Base-by-base conservation (phyloP, 306 rosid species). In the Cyamopsis tetragonoloba region DNA sequence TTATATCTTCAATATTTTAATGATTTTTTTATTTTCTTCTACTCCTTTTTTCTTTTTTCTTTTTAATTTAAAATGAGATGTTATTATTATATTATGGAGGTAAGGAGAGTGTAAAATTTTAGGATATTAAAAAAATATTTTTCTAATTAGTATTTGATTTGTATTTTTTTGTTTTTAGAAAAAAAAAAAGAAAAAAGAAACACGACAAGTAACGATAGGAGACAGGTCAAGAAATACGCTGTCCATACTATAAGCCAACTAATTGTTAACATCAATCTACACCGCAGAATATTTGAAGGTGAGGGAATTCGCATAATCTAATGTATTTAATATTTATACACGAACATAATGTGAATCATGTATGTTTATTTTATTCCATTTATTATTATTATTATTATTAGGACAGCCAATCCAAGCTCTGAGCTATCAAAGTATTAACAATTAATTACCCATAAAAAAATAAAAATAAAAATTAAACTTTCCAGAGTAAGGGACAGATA, bases 401-500 rank as follows among this genome's bases (percentile, higher is more conserved):
- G 78, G 80, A 59, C 78, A 70, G 68, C 73, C 69, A 64, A 55
- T 43, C 37, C 38, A 39, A 64, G 64, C 55, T 48, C 7, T n/a
- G n/a, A n/a, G n/a, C n/a, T 20, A 27, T 48, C 74, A 58, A 51
- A 35, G 32, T 71, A 53, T 61, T 67, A 53, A 62, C 60, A 51
- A 24, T 42, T 39, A 2, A 54, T n/a, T n/a, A n/a, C n/a, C n/a
- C n/a, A n/a, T n/a, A n/a, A n/a, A n/a, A n/a, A n/a, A n/a, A n/a
- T n/a, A n/a, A n/a, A n/a, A n/a, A n/a, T n/a, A 53, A 62, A 66
- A 51, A 24, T 42, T 39, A 2, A 54, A 53, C 80, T 71, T 78
- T 81, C 80, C 78, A 78, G 83, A 41, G 31, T 50, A 61, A 50
- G 41, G 60, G 60, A 70, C 66, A 58, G 68, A 46, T 31, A 63